Evolutionary conservation across 2,329 filamentous ascomycete species (phyloP).

Genomic region (Mariannaea sp.): DNA sequence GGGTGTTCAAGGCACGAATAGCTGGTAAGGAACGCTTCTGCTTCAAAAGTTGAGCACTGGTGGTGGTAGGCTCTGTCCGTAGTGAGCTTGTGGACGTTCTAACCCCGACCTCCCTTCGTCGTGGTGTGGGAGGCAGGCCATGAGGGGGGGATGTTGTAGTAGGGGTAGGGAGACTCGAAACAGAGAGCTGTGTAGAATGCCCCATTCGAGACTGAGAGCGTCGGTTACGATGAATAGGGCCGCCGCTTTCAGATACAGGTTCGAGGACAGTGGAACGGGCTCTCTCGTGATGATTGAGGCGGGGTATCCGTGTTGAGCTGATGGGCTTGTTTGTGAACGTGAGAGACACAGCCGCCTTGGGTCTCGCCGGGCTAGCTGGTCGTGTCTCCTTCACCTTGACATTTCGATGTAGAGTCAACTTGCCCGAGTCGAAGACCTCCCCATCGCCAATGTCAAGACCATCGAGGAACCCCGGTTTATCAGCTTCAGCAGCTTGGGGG

Average conservation of each 20-base stretch:
- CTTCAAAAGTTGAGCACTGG: slow-evolving; percentile 66
- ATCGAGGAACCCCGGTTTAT: slow-evolving; percentile 79
- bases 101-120: slow-evolving; percentile 62
- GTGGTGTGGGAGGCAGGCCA: slow-evolving; percentile 63
- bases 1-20: slow-evolving; percentile 57
- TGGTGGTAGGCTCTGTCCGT: slow-evolving; percentile 66
- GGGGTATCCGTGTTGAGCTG: slow-evolving; percentile 73
- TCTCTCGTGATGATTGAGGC: slow-evolving; percentile 73
- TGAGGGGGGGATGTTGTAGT: slow-evolving; percentile 61
- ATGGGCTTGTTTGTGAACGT: slow-evolving; percentile 85
- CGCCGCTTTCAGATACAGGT: slow-evolving; percentile 89
- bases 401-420: slow-evolving; percentile 87
- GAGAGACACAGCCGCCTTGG: slow-evolving; percentile 78
- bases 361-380: slow-evolving; percentile 70
- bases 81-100: slow-evolving; percentile 60
- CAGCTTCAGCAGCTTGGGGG: slow-evolving; percentile 48
- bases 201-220: slow-evolving; percentile 70
- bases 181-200: slow-evolving; percentile 71
- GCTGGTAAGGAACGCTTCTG: slow-evolving; percentile 69
- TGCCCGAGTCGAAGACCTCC: slow-evolving; percentile 78
- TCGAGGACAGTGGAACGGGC: slow-evolving; percentile 76
- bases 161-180: slow-evolving; percentile 66
- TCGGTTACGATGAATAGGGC: slow-evolving; percentile 63
- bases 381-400: slow-evolving; percentile 80
- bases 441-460: slow-evolving; percentile 87